Evolutionary conservation across 2,329 filamentous ascomycete species (phyloP).

Genomic region (Colletotrichum eleusines): DNA sequence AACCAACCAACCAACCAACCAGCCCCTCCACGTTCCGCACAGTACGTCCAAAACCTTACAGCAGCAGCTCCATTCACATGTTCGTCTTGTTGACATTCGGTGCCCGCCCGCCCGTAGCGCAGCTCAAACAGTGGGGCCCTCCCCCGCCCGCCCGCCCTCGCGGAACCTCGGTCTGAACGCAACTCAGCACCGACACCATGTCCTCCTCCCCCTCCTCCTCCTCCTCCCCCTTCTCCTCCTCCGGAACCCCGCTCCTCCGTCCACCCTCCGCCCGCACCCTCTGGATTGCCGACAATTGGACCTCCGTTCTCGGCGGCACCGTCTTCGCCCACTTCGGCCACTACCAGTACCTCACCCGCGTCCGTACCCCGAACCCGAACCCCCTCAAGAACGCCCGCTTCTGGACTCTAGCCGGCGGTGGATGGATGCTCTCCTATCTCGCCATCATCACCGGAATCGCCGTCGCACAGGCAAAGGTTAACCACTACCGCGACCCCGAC

Average conservation of each 20-base stretch:
- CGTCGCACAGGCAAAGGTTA: constrained; percentile 36
- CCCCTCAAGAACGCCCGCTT: constrained; percentile 42
- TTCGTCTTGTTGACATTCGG: background rate
- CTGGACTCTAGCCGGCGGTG: constrained; percentile 40
- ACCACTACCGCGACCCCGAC: constrained; percentile 39
- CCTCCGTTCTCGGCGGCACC: constrained; percentile 39
- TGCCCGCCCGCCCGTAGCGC: constrained; percentile 8
- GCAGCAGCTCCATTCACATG: constrained; percentile 9
- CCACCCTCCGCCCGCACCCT: constrained; percentile 32
- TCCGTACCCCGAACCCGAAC: constrained; percentile 38
- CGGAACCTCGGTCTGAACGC: constrained; percentile 4
- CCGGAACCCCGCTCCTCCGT: constrained; percentile 29
- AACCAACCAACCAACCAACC: no score
- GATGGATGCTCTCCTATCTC: constrained; percentile 43
- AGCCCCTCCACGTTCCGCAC: background rate
- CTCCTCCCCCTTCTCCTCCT: constrained; percentile 1
- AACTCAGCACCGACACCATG: constrained; percentile 14
- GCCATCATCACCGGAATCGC: constrained; percentile 38
- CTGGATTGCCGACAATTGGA: constrained; percentile 43
- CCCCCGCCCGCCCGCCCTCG: background rate
- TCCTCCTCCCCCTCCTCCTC: constrained; percentile 10
- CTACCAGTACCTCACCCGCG: constrained; percentile 40
- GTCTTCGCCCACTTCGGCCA: constrained; percentile 39
- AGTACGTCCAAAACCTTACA: background rate
- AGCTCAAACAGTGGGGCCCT: background rate